These are phyloP conservation scores for Sporothrix luriei DNA, from an alignment of 2,329 filamentous ascomycete genomes.

Conservation along the genomic window DNA sequence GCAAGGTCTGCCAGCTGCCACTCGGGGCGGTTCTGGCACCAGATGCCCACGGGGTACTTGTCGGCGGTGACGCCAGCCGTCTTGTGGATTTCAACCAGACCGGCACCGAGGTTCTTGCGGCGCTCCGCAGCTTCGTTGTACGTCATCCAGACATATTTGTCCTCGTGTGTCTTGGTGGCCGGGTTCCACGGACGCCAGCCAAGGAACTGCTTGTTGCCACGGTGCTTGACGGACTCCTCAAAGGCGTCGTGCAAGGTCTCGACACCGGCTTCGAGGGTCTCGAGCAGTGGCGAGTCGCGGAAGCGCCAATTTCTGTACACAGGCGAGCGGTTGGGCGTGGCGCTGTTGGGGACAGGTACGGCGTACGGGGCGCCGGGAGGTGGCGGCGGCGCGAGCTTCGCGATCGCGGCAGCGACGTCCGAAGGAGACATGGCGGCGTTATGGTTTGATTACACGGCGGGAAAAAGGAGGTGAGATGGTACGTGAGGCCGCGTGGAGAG, in stretches of 20 bases:
- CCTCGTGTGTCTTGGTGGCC: conserved; percentile 69
- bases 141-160: conserved; percentile 79
- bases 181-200: conserved; percentile 81
- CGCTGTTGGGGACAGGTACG: conserved; percentile 73
- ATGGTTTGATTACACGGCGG: conserved; percentile 7
- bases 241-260: conserved; percentile 80
- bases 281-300: conserved; percentile 69
- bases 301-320: conserved; percentile 85
- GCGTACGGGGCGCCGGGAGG: conserved; percentile 77
- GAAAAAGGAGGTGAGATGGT: not conserved
- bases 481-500: not conserved
- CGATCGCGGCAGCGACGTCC: conserved; percentile 48
- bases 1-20: conserved; percentile 93
- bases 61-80: conserved; percentile 66
- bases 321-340: conserved; percentile 69
- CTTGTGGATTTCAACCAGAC: conserved; percentile 79
- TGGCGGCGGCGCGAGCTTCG: conserved; percentile 63
- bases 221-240: conserved; percentile 64
- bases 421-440: conserved; percentile 42
- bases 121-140: conserved; percentile 78
- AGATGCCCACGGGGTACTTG: conserved; percentile 76
- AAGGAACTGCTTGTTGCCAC: conserved; percentile 71
- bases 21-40: conserved; percentile 85
- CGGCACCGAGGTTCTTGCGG: conserved; percentile 81
- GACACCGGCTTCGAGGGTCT: conserved; percentile 69